Evolutionary conservation across 768 basidiomycete genomes (phyloP).

Genomic region (Xerocomus spinulosus): DNA sequence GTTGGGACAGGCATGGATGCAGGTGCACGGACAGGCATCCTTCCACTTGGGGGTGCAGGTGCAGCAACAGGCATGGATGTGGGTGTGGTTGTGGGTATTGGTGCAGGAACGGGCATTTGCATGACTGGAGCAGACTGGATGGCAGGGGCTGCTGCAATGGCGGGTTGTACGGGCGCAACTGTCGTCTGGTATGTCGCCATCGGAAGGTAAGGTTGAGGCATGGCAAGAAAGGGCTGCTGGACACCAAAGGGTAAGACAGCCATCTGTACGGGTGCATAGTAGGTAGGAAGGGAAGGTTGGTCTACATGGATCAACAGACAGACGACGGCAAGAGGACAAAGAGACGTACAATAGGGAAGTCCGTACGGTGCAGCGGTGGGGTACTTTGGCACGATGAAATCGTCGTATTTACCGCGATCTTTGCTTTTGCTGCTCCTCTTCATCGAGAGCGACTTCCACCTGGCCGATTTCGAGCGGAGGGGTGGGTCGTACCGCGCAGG

Average conservation of each 20-base stretch:
- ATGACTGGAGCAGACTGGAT: not conserved
- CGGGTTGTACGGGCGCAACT: slow-evolving; percentile 9
- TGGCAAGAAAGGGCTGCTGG: slow-evolving; percentile 27
- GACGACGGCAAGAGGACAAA: not conserved
- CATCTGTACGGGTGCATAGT: slow-evolving; percentile 29
- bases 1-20: not conserved
- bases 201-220: slow-evolving; percentile 27
- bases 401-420: slow-evolving; percentile 16
- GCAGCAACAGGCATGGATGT: not conserved
- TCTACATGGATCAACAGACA: slow-evolving; percentile 20
- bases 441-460: slow-evolving; percentile 17
- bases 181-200: slow-evolving; percentile 20
- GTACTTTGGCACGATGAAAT: slow-evolving; percentile 15
- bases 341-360: slow-evolving; percentile 23
- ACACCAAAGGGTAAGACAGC: slow-evolving; percentile 15
- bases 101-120: slow-evolving; percentile 3
- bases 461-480: slow-evolving; percentile 4
- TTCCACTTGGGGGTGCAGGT: not conserved
- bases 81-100: not conserved
- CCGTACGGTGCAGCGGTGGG: slow-evolving; percentile 14
- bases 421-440: slow-evolving; percentile 18
- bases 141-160: slow-evolving; percentile 2
- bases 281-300: slow-evolving; percentile 22
- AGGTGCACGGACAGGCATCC: not conserved
- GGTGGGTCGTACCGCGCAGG: slow-evolving; percentile 4